A percentile compares a stretch with the other conserved stretches of the same genome.
phyloP scores from a whole-genome alignment of 805 yeast genomes.

The Wickerhamiella allomyrinae region DNA sequence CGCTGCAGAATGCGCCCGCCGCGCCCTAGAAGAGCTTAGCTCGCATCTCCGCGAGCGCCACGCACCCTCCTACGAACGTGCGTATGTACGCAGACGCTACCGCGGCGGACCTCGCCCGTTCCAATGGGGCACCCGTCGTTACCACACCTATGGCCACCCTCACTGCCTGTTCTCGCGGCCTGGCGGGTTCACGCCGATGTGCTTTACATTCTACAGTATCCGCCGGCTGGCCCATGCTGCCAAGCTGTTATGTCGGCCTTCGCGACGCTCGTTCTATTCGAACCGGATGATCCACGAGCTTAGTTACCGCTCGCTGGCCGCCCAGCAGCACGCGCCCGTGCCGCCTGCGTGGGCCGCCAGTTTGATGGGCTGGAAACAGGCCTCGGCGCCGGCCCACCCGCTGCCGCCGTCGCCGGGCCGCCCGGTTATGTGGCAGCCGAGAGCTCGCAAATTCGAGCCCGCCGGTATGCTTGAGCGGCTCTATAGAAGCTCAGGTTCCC shows the following conservation, averaged over 20 bases:
- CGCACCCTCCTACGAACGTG: constrained; percentile 11
- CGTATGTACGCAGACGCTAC: constrained; percentile 9
- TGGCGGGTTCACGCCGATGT: background rate
- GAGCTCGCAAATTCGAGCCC: background rate
- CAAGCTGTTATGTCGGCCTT: background rate
- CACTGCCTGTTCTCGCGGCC: constrained; percentile 2
- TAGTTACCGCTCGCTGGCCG: background rate
- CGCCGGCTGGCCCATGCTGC: background rate
- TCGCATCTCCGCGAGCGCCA: constrained; percentile 7
- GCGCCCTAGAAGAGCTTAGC: constrained; percentile 10
- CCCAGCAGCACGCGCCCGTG: background rate
- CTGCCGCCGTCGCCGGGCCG: background rate
- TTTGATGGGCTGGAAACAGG: background rate
- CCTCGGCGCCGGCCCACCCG: background rate
- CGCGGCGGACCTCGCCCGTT: background rate
- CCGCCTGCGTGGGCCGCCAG: constrained; percentile 1
- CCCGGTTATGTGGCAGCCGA: background rate
- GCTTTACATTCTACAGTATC: background rate
- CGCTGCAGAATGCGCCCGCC: constrained; percentile 12
- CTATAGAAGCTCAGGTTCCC: background rate
- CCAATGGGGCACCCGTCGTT: background rate
- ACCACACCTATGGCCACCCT: background rate
- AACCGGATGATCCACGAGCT: background rate
- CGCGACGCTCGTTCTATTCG: background rate
- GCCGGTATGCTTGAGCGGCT: background rate